Conservation (phyloP, 352 stramenopile genomes). For the Phytophthora macrochlamydospora region DNA sequence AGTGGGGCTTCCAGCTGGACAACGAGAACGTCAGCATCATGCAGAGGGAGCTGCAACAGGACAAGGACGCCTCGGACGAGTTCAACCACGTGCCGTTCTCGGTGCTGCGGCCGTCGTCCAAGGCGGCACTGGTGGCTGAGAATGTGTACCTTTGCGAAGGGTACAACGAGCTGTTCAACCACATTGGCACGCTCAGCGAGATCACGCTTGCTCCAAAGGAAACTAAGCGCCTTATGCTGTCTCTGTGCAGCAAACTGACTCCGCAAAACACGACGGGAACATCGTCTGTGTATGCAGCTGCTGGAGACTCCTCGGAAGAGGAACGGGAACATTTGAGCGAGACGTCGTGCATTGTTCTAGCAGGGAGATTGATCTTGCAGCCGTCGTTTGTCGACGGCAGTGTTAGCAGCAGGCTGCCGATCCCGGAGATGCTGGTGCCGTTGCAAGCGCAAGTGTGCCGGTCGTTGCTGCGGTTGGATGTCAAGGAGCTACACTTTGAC, state of each 20-base stretch:
- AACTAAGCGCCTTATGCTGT: constrained; percentile 76
- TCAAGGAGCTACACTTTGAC: constrained; percentile 90
- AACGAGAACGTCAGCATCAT: constrained; percentile 86
- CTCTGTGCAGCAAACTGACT: constrained; percentile 68
- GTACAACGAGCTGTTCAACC: constrained; percentile 92
- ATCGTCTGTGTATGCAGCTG: constrained; percentile 20
- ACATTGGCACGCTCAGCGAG: constrained; percentile 73
- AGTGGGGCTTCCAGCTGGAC: constrained; percentile 87
- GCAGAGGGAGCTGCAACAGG: constrained; percentile 40
- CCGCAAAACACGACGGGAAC: constrained; percentile 28
- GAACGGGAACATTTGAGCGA: constrained; percentile 83
- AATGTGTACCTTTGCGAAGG: constrained; percentile 86
- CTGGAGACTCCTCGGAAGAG: constrained; percentile 83
- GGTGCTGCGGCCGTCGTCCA: constrained; percentile 71
- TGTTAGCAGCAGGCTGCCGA: constrained; percentile 28
- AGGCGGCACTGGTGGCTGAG: constrained; percentile 68
- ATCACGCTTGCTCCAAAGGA: constrained; percentile 69
- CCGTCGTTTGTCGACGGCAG: constrained; percentile 40
- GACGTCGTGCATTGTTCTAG: constrained; percentile 81
- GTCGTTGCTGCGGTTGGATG: constrained; percentile 81
- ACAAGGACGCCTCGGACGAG: constrained; percentile 44
- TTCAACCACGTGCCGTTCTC: constrained; percentile 82
- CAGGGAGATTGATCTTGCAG: constrained; percentile 67
- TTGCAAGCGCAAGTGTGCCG: constrained; percentile 85
- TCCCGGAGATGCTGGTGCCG: constrained; percentile 73